A percentile compares a stretch with the other conserved stretches of the same genome.
These are phyloP conservation scores for Diplotaxis tenuifolia DNA, from an alignment of 345 rosid genomes.

Conservation along the genomic window DNA sequence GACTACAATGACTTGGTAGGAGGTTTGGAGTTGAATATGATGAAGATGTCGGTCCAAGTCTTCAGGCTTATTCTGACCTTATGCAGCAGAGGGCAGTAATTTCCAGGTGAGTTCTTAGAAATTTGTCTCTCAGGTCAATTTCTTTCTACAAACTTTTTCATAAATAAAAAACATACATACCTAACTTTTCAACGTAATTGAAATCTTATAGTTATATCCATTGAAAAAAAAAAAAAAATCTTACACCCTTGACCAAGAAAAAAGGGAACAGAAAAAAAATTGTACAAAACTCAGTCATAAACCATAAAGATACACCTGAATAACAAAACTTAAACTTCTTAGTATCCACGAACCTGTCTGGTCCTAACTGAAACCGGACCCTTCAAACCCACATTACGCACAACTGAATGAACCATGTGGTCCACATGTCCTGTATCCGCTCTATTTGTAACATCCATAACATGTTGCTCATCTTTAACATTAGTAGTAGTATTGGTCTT, in stretches of 20 bases:
- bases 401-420: slow-evolving; percentile 24
- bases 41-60: slow-evolving; percentile 73
- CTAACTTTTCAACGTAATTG: slow-evolving; percentile 8
- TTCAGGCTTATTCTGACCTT: slow-evolving; percentile 61
- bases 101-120: slow-evolving; percentile 25
- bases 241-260: slow-evolving; percentile 2
- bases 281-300: slow-evolving; percentile 17
- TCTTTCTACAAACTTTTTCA: slow-evolving; percentile 13
- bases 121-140: slow-evolving; percentile 8
- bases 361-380: slow-evolving; percentile 59
- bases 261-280: slow-evolving; percentile 4
- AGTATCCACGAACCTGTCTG: slow-evolving; percentile 61
- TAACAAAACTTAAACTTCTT: slow-evolving; percentile 30
- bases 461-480: slow-evolving; percentile 16
- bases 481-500: slow-evolving; percentile 9
- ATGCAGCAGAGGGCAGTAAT: slow-evolving; percentile 50
- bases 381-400: slow-evolving; percentile 37
- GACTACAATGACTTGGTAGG: slow-evolving; percentile 50
- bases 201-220: slow-evolving; percentile 19
- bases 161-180: slow-evolving; percentile 13
- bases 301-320: not conserved
- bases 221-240: slow-evolving; percentile 13
- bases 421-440: slow-evolving; percentile 34
- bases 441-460: slow-evolving; percentile 7
- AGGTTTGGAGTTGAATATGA: slow-evolving; percentile 89